A percentile compares a stretch with the other conserved stretches of the same genome.
Conservation (phyloP, 2,329 filamentous ascomycete species). For the Botryosphaeria dothidea region DNA sequence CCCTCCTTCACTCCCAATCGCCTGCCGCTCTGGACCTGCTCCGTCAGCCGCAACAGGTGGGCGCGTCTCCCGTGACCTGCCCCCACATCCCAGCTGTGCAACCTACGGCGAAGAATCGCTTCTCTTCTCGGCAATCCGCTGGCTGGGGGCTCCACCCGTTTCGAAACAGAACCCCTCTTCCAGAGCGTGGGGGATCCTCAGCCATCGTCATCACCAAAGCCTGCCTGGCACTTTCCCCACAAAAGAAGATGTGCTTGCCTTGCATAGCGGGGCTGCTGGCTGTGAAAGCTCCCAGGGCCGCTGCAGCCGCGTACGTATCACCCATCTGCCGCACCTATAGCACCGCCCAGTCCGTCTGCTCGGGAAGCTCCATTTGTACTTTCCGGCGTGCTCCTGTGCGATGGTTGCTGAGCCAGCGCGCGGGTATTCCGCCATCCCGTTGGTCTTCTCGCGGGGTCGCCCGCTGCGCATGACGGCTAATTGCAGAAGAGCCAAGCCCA, state of each 20-base stretch:
- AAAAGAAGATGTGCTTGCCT: constrained; percentile 4
- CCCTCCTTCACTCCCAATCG: neutral
- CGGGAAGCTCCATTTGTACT: neutral
- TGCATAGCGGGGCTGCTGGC: constrained; percentile 1
- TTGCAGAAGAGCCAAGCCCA: neutral
- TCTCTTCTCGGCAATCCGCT: neutral
- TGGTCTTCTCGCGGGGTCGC: neutral
- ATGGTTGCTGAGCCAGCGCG: neutral
- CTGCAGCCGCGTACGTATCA: neutral
- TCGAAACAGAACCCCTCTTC: neutral
- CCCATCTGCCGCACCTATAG: neutral
- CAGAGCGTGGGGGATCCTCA: constrained; percentile 8
- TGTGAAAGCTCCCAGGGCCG: neutral
- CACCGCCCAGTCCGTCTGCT: neutral
- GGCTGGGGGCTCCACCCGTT: neutral
- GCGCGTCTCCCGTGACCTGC: neutral
- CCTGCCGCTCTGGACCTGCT: neutral
- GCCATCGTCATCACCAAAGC: neutral
- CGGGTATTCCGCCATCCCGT: neutral
- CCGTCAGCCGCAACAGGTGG: constrained; percentile 10
- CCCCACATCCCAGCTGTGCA: neutral
- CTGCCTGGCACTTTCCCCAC: neutral
- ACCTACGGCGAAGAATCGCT: neutral
- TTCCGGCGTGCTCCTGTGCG: neutral
- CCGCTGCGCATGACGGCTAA: neutral